Evolutionary conservation across 2,329 filamentous ascomycete species (phyloP), one percentile per base, ranked within the genome.

Genomic region (Ascochyta viciae-villosae): DNA sequence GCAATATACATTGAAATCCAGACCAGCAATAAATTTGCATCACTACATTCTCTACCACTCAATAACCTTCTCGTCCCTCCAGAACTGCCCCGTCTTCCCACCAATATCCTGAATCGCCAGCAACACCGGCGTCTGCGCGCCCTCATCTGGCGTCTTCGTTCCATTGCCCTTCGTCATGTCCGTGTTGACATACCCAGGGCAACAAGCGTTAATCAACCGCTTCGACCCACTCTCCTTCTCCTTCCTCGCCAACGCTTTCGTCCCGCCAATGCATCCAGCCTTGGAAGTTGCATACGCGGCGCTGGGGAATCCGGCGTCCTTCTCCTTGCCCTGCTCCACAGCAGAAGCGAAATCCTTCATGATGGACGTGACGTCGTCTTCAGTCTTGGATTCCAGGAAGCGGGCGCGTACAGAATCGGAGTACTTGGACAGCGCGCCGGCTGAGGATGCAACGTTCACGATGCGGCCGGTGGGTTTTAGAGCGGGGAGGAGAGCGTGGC

Each of bases 281-380:
- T 82, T 81, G 23, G 71, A 76, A 5, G 81, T 78, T 0, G 77
- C 78, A 62, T 85, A 85, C 9, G 79, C 82, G 3, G 80, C 76
- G 34, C 76, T 79, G 2, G 81, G 81, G 67, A 81, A 85, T 0
- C 82, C 82, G 3, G 75, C 68, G 39, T 81, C 74, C 44, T 78
- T 78, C 61, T 83, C 78, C 23, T 68, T 77, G 0, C 78, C 80
- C 10, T 70, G 70, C n/a, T 75, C 72, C 0, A 83, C 82, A 0
- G 79, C 81, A 3, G 71, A 60, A 3, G 74, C 70, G 68, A 84
- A 85, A 22, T 79, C 74, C 49, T 80, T 73, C 81, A 85, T 83
- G 39, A 85, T 67, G 23, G 67, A 60, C 0, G 78, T 81, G 10
- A 82, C 75, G 7, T 83, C 80, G 6, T 67, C 65, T 13, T 80